phyloP scores from a whole-genome alignment of 306 rosid species.

The Pyrus pyrifolia region DNA sequence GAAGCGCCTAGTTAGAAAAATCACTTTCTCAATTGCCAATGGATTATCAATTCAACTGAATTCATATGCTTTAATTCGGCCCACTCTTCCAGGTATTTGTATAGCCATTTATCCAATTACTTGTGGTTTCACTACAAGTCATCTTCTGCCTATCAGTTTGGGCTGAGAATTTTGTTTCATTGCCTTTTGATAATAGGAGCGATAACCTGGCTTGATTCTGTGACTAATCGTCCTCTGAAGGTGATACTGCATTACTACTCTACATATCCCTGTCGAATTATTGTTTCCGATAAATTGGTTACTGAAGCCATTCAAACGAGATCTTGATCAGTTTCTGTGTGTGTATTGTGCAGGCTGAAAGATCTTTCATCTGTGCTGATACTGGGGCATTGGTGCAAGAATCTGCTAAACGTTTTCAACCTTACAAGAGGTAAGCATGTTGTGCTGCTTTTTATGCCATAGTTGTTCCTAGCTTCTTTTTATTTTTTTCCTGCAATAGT shows the following conservation, averaged over 20 bases:
- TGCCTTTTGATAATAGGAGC: slow-evolving; percentile 48
- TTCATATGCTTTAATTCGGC: slow-evolving; percentile 86
- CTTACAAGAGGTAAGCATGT: slow-evolving; percentile 72
- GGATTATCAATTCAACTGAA: slow-evolving; percentile 67
- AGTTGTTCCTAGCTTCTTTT: background rate
- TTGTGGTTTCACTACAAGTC: background rate
- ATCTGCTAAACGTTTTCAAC: slow-evolving; percentile 45
- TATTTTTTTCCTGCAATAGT: background rate
- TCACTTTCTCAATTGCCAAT: slow-evolving; percentile 53
- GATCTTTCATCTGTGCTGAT: slow-evolving; percentile 75
- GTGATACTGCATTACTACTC: slow-evolving; percentile 28
- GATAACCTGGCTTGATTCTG: slow-evolving; percentile 89
- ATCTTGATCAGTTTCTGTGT: slow-evolving; percentile 13
- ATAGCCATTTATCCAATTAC: slow-evolving; percentile 14
- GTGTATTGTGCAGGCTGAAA: slow-evolving; percentile 61
- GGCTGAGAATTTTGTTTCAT: slow-evolving; percentile 11
- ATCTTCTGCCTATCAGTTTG: slow-evolving; percentile 16
- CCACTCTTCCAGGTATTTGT: slow-evolving; percentile 61
- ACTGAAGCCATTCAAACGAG: background rate
- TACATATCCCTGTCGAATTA: background rate
- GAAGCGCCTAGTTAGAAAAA: slow-evolving; percentile 67
- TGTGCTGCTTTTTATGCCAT: slow-evolving; percentile 4
- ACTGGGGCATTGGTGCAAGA: slow-evolving; percentile 78
- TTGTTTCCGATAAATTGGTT: background rate
- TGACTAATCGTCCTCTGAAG: slow-evolving; percentile 84